Conservation (phyloP, 805 yeast genomes). For the Nakazawaea anatomiae region DNA sequence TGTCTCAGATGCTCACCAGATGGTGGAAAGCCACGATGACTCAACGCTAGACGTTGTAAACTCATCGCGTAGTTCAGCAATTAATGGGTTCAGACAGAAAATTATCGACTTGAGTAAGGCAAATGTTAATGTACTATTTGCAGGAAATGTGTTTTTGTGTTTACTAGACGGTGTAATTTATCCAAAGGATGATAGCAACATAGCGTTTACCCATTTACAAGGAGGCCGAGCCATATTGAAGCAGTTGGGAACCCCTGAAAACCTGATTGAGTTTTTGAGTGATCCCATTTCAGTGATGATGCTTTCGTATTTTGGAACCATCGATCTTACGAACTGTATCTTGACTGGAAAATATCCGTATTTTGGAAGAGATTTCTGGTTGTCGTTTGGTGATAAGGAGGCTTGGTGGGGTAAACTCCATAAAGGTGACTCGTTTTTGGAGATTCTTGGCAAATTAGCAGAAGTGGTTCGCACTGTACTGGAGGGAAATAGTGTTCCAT, state of each 20-base stretch:
- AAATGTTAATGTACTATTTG: constrained; percentile 14
- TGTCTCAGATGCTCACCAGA: constrained; percentile 18
- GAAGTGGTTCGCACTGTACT: not conserved
- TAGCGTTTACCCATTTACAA: constrained; percentile 15
- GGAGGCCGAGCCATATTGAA: constrained; percentile 21
- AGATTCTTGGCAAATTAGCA: constrained; percentile 18
- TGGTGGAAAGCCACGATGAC: constrained; percentile 5
- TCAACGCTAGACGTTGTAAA: not conserved
- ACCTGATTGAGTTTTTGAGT: constrained; percentile 4
- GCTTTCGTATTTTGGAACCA: constrained; percentile 21
- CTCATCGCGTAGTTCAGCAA: constrained; percentile 10
- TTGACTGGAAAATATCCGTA: constrained; percentile 17
- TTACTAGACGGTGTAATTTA: constrained; percentile 21
- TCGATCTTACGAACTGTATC: constrained; percentile 21
- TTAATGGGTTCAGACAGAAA: constrained; percentile 9
- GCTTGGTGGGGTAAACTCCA: constrained; percentile 23
- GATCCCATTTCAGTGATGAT: constrained; percentile 14
- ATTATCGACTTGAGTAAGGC: constrained; percentile 7
- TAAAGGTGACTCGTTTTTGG: constrained; percentile 23
- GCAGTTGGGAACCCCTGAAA: constrained; percentile 12
- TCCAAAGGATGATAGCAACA: constrained; percentile 9
- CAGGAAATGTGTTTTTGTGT: constrained; percentile 18
- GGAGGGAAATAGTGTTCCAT: not conserved
- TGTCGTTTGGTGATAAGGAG: constrained; percentile 15
- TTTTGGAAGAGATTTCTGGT: constrained; percentile 16